Base-by-base conservation (phyloP, 2,329 filamentous ascomycete species). In the Alternaria panax region DNA sequence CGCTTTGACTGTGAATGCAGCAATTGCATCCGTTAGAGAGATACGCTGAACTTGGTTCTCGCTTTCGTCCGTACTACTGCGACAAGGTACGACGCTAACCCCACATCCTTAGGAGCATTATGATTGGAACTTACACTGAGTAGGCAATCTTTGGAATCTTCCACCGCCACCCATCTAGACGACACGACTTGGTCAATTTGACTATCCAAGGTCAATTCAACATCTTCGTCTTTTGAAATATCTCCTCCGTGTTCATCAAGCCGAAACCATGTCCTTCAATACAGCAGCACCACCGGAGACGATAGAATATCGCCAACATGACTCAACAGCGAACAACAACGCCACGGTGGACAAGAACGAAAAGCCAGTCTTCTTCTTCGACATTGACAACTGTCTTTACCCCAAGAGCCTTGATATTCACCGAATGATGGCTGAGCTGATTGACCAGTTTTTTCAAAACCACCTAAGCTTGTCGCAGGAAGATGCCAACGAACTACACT, bases 351-450 rank as follows among this genome's bases (percentile, higher is more conserved):
- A 63, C 27, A 43, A 73, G 40, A 58, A 61, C 36, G 74, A 75
- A 55, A 79, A 86, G 63, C 83, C 84, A 2, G 83, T 91, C 20
- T 86, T 88, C 77, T 88, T 87, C 78, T 98, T 97, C 75, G 95
- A 99, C 76, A 98, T 99, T 74, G 95, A 99, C 84, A 99, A 99
- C 75, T 99, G 96, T 80, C 87, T 98, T 56, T 98, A 97, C 74
- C 88, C 93, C 0, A 93, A 90, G 80, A 93, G 92, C 75, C 88
- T 88, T 67, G 91, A 90, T 69, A 92, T 99, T 45, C 91, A 96
- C 74, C 90, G 96, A 74, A 84, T 91, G 74, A 98, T 99, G 95
- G 88, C 89, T 32, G 84, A 88, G 53, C 84, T 97, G 62, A 99
- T 98, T 74, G 85, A 89, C 74, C 75, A 82, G 57, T 89, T 87